These are phyloP conservation scores for Geosiphon pyriformis DNA, from an alignment of 192 early-diverging fungal genomes.

Conservation along the genomic window DNA sequence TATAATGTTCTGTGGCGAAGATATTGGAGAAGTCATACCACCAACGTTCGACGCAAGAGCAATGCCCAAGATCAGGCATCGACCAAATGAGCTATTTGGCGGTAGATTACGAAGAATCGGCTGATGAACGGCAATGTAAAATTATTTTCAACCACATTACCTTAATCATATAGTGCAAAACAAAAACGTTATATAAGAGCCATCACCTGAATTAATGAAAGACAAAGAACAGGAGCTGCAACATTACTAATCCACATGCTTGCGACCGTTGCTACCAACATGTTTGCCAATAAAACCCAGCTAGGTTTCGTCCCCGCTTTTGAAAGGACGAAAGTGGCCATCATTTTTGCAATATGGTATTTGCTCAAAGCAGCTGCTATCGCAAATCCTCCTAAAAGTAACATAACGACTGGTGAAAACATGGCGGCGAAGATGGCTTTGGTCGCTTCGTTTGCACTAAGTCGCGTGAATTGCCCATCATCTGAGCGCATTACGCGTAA, in stretches of 20 bases:
- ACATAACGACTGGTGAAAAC: conserved; percentile 96
- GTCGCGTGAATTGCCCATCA: conserved; percentile 43
- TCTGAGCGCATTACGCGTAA: conserved; percentile 78
- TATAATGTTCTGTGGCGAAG: conserved; percentile 96
- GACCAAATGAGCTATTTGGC: conserved; percentile 69
- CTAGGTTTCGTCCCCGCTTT: conserved; percentile 85
- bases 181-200: not conserved
- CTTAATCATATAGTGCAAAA: conserved; percentile 1
- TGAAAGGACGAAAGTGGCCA: conserved; percentile 83
- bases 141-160: not conserved
- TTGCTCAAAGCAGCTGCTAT: conserved; percentile 93
- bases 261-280: conserved; percentile 94
- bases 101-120: conserved; percentile 92
- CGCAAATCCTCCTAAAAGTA: conserved; percentile 90
- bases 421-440: conserved; percentile 86
- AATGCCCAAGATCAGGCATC: conserved; percentile 91
- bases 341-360: conserved; percentile 87
- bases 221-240: conserved; percentile 94
- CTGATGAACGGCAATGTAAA: no score
- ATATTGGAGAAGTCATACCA: conserved; percentile 96
- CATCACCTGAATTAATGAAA: conserved; percentile 76
- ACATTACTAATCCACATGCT: conserved; percentile 99
- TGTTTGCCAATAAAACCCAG: conserved; percentile 82
- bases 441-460: conserved; percentile 71
- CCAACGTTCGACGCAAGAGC: conserved; percentile 94